Evolutionary conservation across 352 stramenopile species (phyloP), one percentile per base, ranked within the genome.

Genomic region (Phytophthora crassamura): DNA sequence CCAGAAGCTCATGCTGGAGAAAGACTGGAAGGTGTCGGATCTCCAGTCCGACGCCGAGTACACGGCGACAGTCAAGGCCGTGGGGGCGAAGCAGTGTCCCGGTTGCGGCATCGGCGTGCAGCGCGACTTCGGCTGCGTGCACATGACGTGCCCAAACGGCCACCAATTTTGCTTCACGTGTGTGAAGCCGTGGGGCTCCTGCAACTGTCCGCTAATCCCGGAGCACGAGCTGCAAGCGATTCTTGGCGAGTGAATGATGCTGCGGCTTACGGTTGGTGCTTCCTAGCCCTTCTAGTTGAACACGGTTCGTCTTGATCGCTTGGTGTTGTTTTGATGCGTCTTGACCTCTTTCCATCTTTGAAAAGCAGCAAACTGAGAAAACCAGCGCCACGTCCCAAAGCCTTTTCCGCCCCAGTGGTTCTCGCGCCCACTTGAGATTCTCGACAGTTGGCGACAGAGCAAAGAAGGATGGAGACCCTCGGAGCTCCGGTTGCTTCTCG

Each of bases 81-180:
- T 86, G 3, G 81, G 84, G 14, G 83, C 69, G 0, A 94, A 94
- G 57, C 85, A 92, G 42, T 94, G 85, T 42, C 83, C 85, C 1
- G 85, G 78, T 20, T 94, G 85, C 57, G 85, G 85, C 14, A 77
- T 94, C 11, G 85, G 85, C 35, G 81, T 94, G 28, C 67, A 88
- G 53, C 81, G 83, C 45, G 82, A 88, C 62, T 80, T 79, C 58
- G 85, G 85, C n/a, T 94, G 85, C 51, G 64, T 94, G 15, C 82
- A 94, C 72, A 94, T 94, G 72, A 83, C 49, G 40, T 94, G 85
- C 48, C 80, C 78, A 7, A 82, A 86, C 40, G 83, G 82, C 2
- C 83, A 92, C 64, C 63, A 92, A 57, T 94, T 94, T 53, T 94
- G 85, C 66, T 94, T 82, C 56, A 89, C 81, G 25, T 91, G 85